Evolutionary conservation across 2,329 filamentous ascomycete species (phyloP).

Genomic region (Pseudopithomyces chartarum): DNA sequence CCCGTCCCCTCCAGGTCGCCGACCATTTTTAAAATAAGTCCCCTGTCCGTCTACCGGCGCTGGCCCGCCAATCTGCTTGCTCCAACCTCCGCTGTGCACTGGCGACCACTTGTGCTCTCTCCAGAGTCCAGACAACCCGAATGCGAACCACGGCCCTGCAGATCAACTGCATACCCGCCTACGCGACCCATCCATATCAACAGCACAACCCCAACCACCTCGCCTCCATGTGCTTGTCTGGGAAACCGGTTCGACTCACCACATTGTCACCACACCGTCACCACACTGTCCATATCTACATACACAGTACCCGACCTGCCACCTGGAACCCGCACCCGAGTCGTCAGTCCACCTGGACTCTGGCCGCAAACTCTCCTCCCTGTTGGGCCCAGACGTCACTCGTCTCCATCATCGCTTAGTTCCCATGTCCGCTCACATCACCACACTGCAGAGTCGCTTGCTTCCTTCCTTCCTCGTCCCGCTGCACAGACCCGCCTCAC

Average conservation of each 20-base stretch:
- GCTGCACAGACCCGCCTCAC: slow-evolving; percentile 1
- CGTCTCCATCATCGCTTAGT: background rate
- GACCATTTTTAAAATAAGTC: slow-evolving; percentile 7
- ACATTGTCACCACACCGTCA: background rate
- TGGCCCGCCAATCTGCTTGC: slow-evolving; percentile 11
- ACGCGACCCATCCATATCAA: background rate
- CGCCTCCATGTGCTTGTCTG: background rate
- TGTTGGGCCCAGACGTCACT: too few relatives aligned
- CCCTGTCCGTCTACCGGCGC: slow-evolving; percentile 1
- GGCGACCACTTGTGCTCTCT: background rate
- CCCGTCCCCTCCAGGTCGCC: slow-evolving; percentile 5
- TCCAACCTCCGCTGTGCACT: background rate
- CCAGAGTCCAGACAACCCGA: background rate
- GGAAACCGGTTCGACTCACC: background rate
- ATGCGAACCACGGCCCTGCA: background rate
- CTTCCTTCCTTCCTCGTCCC: background rate
- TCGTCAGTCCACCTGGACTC: too few relatives aligned
- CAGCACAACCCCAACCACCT: background rate
- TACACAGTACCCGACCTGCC: too few relatives aligned
- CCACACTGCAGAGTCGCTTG: background rate
- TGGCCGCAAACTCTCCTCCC: too few relatives aligned
- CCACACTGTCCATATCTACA: too few relatives aligned
- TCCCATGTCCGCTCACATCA: background rate
- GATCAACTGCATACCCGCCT: slow-evolving; percentile 2
- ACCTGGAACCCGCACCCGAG: too few relatives aligned